These are phyloP conservation scores for Ligustrum vulgare DNA, from an alignment of 257 asterid genomes.

Conservation along the genomic window DNA sequence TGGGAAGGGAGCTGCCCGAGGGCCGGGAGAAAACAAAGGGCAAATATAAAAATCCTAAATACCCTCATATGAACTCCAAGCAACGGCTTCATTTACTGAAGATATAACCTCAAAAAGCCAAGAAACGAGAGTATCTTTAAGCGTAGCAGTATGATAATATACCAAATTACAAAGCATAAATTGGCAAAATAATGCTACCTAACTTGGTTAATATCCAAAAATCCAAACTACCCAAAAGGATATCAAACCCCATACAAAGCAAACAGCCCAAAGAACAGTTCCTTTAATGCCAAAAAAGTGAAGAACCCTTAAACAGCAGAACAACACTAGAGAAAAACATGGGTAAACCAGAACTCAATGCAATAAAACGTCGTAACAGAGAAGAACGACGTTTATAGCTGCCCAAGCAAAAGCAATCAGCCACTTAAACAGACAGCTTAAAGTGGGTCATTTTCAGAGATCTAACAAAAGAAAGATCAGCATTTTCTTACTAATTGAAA, in stretches of 20 bases:
- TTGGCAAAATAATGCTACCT: constrained; percentile 15
- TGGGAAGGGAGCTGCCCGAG: constrained; percentile 92
- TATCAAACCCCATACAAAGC: constrained; percentile 4
- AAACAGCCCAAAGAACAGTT: constrained; percentile 13
- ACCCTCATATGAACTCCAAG: constrained; percentile 52
- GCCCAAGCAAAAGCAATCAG: constrained; percentile 6
- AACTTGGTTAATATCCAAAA: background rate
- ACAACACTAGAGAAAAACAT: constrained; percentile 14
- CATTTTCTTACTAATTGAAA: constrained; percentile 32
- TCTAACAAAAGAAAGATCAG: constrained; percentile 32
- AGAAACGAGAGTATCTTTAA: constrained; percentile 16
- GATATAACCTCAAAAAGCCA: constrained; percentile 2
- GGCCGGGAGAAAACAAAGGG: constrained; percentile 48
- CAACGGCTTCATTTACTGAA: background rate
- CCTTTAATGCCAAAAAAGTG: constrained; percentile 10
- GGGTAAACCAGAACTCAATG: constrained; percentile 3
- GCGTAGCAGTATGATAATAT: constrained; percentile 25
- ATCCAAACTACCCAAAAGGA: constrained; percentile 9
- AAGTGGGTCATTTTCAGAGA: constrained; percentile 32
- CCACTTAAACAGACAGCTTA: constrained; percentile 12
- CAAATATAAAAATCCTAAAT: constrained; percentile 47
- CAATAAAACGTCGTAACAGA: constrained; percentile 5
- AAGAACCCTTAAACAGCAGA: constrained; percentile 14
- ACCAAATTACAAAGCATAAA: constrained; percentile 22
- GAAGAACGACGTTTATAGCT: background rate